Percentiles rank a stretch among this genome's conserved stretches.
phyloP scores from a whole-genome alignment of 73 alveolate species.

The Stentor coeruleus region DNA sequence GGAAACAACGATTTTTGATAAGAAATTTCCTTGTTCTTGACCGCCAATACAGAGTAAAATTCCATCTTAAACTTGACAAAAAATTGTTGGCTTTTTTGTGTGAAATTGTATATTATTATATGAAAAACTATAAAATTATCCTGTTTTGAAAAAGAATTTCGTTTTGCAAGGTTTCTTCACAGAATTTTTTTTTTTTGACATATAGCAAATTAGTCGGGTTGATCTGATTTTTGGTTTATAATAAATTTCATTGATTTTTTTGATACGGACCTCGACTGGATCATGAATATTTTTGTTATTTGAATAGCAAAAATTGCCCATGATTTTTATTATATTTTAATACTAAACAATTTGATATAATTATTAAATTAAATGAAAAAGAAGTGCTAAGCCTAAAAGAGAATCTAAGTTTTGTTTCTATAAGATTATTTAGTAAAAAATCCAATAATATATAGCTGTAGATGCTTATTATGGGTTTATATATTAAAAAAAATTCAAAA shows the following conservation, averaged over 20 bases:
- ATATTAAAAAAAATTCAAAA: too few species aligned
- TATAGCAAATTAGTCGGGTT: background rate
- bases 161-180: background rate
- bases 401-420: too few species aligned
- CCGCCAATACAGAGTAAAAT: background rate
- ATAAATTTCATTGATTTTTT: background rate
- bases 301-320: background rate
- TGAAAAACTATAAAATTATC: too few species aligned
- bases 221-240: conserved; percentile 18
- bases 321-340: too few species aligned
- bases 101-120: too few species aligned
- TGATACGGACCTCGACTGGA: background rate
- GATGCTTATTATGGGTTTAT: too few species aligned
- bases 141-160: background rate
- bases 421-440: too few species aligned
- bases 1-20: background rate
- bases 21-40: background rate
- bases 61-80: background rate
- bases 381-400: too few species aligned
- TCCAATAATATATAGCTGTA: too few species aligned
- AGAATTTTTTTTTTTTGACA: background rate
- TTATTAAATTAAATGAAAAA: too few species aligned
- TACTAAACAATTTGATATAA: too few species aligned
- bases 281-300: background rate
- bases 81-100: too few species aligned